Evolutionary conservation across 306 rosid species (phyloP), one percentile per base, ranked within the genome.

Genomic region (Cajanus cajan): DNA sequence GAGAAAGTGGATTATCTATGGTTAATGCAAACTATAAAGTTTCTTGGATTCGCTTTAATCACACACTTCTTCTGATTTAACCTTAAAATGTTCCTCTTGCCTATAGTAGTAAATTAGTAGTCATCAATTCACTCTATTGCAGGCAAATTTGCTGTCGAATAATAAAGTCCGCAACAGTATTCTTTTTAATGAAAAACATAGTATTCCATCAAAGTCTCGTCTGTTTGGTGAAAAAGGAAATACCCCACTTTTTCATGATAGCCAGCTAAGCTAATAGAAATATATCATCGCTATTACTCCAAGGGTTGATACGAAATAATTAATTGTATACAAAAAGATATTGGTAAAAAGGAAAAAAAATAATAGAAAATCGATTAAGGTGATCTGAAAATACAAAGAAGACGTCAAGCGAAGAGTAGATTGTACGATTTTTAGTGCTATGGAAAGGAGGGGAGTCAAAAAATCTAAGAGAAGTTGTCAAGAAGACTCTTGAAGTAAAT

Each of bases 211-310:
- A 15, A 50, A 59, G 74, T 72, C 66, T 71, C 75, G 67, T 70
- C 78, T 63, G 40, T 48, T 66, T 15, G 61, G 75, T 43, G 52
- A 36, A 51, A 52, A 59, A 36, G 41, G 69, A 48, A 87, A 54
- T 75, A 79, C 48, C 54, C 72, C 52, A 71, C 63, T 68, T 6
- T 54, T 73, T 78, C 59, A n/a, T 73, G 78, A 68, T 44, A 68
- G 47, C 16, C 58, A 77, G 68, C 40, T 63, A 25, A 58, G 15
- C n/a, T 22, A 50, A 57, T 34, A 52, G 13, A 67, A 33, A 68
- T 33, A 44, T 33, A 45, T 10, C 13, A 57, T 4, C 22, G 0
- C 9, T 61, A 69, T 66, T 66, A 19, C 8, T 70, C 75, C 76
- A 33, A 58, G 63, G 48, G 81, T 73, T 63, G 36, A 57, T 25